A percentile compares a stretch with the other conserved stretches of the same genome.
Evolutionary conservation across 2,329 filamentous ascomycete species (phyloP).

Genomic region (Allantophomopsis lycopodina): DNA sequence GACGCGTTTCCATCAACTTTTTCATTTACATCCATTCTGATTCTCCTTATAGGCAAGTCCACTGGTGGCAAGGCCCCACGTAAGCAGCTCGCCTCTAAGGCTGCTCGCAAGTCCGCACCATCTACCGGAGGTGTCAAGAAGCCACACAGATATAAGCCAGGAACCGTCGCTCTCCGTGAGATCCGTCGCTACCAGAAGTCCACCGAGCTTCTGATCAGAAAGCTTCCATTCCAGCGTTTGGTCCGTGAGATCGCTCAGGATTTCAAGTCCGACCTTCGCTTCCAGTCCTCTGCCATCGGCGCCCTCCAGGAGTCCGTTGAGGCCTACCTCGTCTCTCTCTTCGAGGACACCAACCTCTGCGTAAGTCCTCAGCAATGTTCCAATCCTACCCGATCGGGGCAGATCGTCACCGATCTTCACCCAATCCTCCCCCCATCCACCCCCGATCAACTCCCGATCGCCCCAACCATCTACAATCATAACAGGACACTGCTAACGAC

Average conservation of each 20-base stretch:
- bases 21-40: neutral
- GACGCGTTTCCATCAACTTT: slow-evolving; percentile 12
- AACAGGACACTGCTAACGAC: no score
- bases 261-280: slow-evolving; percentile 90
- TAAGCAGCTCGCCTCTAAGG: slow-evolving; percentile 98
- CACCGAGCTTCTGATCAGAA: slow-evolving; percentile 90
- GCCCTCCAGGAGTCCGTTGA: slow-evolving; percentile 97
- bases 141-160: slow-evolving; percentile 81
- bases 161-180: slow-evolving; percentile 94
- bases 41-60: slow-evolving; percentile 46
- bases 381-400: no score
- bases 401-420: no score
- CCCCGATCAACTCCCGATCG: no score
- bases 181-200: slow-evolving; percentile 98
- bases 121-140: slow-evolving; percentile 97
- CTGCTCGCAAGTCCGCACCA: slow-evolving; percentile 93
- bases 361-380: no score
- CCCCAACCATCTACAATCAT: no score
- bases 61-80: slow-evolving; percentile 66
- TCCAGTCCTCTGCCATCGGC: slow-evolving; percentile 96
- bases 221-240: slow-evolving; percentile 94
- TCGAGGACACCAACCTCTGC: slow-evolving; percentile 97
- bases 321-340: slow-evolving; percentile 95
- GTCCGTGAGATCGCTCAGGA: slow-evolving; percentile 95
- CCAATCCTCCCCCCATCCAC: no score